Evolutionary conservation across 345 rosid genomes (phyloP).

Genomic region (Euphorbia lathyris): DNA sequence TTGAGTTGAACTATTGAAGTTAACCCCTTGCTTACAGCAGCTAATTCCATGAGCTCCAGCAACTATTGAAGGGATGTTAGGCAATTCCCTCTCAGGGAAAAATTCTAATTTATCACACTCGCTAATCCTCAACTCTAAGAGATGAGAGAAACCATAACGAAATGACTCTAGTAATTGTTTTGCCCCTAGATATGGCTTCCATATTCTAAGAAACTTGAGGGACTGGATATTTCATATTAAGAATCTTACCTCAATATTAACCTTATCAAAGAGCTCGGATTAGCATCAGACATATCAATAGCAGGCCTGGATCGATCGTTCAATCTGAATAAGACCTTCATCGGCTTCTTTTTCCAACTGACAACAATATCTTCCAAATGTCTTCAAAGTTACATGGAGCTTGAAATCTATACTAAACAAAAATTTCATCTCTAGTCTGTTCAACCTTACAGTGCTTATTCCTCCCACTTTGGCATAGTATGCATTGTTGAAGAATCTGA

Average conservation of each 20-base stretch:
- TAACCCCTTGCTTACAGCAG: constrained; percentile 79
- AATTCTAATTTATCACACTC: no score
- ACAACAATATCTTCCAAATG: constrained; percentile 57
- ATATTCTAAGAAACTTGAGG: no score
- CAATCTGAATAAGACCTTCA: constrained; percentile 43
- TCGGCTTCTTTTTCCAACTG: constrained; percentile 55
- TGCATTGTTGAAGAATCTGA: constrained; percentile 86
- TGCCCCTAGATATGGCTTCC: no score
- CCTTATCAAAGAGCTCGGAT: no score
- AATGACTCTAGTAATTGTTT: no score
- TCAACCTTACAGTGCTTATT: constrained; percentile 69
- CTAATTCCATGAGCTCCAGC: constrained; percentile 97
- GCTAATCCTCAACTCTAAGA: no score
- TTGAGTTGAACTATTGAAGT: constrained; percentile 73
- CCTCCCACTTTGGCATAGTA: constrained; percentile 94
- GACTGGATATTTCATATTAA: no score
- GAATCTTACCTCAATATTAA: no score
- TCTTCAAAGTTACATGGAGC: constrained; percentile 62
- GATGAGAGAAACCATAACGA: no score
- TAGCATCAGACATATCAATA: no score
- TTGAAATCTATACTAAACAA: constrained; percentile 78
- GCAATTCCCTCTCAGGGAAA: no score
- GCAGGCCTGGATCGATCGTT: constrained; percentile 50
- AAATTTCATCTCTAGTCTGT: constrained; percentile 78
- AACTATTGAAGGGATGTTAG: no score